A percentile compares a stretch with the other conserved stretches of the same genome.
phyloP scores from a whole-genome alignment of 2,329 filamentous ascomycete genomes.

The Aspergillus luchuensis region DNA sequence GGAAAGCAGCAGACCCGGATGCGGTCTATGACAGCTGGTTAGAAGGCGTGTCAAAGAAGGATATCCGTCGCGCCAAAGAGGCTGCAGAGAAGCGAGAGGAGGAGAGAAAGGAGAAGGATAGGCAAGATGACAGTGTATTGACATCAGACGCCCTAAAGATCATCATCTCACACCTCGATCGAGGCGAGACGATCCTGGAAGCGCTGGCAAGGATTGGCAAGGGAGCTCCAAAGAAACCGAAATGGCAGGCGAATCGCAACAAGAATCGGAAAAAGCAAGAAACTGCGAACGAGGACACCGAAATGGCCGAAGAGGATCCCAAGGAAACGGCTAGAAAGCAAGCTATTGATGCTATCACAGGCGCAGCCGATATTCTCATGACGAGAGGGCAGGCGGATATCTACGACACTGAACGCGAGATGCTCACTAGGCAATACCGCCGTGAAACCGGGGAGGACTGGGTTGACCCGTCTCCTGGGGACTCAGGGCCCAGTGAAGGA shows the following conservation, averaged over 20 bases:
- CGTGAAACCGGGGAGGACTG: slow-evolving; percentile 87
- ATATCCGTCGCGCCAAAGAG: slow-evolving; percentile 83
- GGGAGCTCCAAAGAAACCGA: slow-evolving; percentile 59
- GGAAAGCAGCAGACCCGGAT: slow-evolving; percentile 85
- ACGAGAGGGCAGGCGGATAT: slow-evolving; percentile 83
- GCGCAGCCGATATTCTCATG: slow-evolving; percentile 83
- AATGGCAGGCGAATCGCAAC: slow-evolving; percentile 63
- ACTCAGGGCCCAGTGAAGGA: slow-evolving; percentile 36
- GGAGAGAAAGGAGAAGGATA: slow-evolving; percentile 70
- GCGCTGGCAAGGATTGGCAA: slow-evolving; percentile 80
- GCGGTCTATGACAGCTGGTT: slow-evolving; percentile 91
- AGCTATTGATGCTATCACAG: slow-evolving; percentile 80
- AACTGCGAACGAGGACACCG: slow-evolving; percentile 58
- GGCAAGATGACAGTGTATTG: slow-evolving; percentile 72
- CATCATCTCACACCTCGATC: slow-evolving; percentile 73
- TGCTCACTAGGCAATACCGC: slow-evolving; percentile 78
- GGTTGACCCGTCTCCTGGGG: slow-evolving; percentile 54
- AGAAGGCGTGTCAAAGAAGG: slow-evolving; percentile 88
- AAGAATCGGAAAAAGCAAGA: slow-evolving; percentile 51
- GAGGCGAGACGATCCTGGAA: slow-evolving; percentile 83
- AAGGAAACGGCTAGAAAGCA: slow-evolving; percentile 70
- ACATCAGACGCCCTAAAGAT: slow-evolving; percentile 72
- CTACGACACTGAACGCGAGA: slow-evolving; percentile 84
- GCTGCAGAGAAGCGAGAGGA: slow-evolving; percentile 83
- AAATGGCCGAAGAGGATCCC: slow-evolving; percentile 70